Percentiles rank a stretch among this genome's conserved stretches.
Evolutionary conservation across 371 early-diverging fungal genomes (phyloP).

Genomic region (Lichtheimia hyalospora): DNA sequence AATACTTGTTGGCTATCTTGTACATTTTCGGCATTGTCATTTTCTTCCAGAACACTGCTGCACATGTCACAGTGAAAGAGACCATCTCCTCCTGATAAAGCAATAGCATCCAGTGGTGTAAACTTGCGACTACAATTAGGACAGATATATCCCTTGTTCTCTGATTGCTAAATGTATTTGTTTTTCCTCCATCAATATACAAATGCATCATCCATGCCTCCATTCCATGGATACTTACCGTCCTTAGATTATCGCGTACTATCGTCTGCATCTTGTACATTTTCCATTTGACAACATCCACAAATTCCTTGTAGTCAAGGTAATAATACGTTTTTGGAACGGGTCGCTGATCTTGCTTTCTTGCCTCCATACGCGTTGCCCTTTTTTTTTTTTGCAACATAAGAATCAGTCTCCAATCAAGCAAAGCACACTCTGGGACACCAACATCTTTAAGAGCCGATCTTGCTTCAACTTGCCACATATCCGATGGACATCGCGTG

Average conservation of each 20-base stretch:
- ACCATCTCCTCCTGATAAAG: constrained; percentile 50
- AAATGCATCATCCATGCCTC: neutral
- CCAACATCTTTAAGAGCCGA: constrained; percentile 74
- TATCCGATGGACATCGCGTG: constrained; percentile 75
- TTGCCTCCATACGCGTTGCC: constrained; percentile 60
- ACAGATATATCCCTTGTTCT: constrained; percentile 75
- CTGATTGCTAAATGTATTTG: constrained; percentile 70
- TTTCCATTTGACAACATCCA: constrained; percentile 90
- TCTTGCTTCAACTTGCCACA: constrained; percentile 79
- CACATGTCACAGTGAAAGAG: constrained; percentile 67
- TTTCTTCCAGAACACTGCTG: constrained; percentile 59
- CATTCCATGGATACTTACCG: constrained; percentile 38
- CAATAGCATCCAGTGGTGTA: constrained; percentile 56
- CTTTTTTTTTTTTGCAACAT: constrained; percentile 25
- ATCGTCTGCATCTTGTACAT: constrained; percentile 83
- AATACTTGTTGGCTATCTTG: constrained; percentile 43
- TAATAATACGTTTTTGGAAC: constrained; percentile 81
- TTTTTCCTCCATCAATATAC: neutral
- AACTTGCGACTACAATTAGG: constrained; percentile 58
- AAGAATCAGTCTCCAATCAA: neutral
- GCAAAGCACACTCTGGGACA: neutral
- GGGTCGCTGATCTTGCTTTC: constrained; percentile 64
- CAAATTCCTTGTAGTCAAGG: constrained; percentile 90
- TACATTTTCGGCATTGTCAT: constrained; percentile 65
- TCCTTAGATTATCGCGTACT: constrained; percentile 70